Evolutionary conservation across 257 asterid genomes (phyloP).

Genomic region (Solanum sitiens): DNA sequence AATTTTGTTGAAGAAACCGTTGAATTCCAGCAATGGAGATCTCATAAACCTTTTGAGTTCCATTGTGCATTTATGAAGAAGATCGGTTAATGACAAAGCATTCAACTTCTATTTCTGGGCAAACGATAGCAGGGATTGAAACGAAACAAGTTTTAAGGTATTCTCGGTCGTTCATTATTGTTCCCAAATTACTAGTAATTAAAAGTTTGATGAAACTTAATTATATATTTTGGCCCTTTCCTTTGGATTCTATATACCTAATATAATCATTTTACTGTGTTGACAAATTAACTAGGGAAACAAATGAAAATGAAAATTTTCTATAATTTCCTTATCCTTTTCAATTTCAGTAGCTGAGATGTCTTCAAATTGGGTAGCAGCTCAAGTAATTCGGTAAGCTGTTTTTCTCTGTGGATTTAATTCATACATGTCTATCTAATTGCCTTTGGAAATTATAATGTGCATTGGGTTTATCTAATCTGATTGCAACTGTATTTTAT

Average conservation of each 20-base stretch:
- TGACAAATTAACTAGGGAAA: neutral
- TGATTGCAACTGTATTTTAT: too few species aligned
- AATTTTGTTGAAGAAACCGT: neutral
- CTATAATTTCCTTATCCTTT: neutral
- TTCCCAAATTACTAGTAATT: too few species aligned
- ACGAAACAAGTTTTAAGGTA: too few species aligned
- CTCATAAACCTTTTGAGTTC: neutral
- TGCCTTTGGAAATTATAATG: neutral
- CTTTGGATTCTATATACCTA: neutral
- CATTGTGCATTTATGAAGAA: neutral
- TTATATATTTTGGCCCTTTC: neutral
- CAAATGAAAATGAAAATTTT: neutral
- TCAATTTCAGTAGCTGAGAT: neutral
- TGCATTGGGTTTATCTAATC: neutral
- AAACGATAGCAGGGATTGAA: too few species aligned
- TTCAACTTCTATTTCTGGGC: too few species aligned
- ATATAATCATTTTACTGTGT: neutral
- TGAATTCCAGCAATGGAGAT: neutral
- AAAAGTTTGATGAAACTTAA: too few species aligned
- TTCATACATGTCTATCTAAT: neutral
- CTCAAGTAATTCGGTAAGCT: neutral
- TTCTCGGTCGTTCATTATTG: too few species aligned
- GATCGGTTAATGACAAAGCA: neutral
- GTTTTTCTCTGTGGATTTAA: neutral
- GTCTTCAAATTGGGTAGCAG: neutral